A percentile compares a stretch with the other conserved stretches of the same genome.
Evolutionary conservation across 768 basidiomycete genomes (phyloP).

Genomic region (Suillus occidentalis): DNA sequence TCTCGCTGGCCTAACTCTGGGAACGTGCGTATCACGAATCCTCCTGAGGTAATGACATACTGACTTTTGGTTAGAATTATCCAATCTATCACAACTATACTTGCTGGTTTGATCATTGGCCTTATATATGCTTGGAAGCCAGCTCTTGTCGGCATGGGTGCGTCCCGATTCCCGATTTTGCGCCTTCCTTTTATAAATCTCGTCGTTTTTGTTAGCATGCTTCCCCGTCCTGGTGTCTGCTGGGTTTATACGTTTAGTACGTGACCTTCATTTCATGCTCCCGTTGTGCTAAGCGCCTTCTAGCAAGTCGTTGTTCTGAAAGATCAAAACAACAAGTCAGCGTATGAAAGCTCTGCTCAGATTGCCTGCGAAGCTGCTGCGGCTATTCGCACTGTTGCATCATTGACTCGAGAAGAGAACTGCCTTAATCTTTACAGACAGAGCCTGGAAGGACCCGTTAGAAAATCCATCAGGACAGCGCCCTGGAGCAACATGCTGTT

Average conservation of each 20-base stretch:
- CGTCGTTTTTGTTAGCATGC: conserved; percentile 47
- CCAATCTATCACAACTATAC: conserved; percentile 67
- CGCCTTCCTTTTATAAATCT: not conserved
- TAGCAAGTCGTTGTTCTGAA: conserved; percentile 85
- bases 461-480: conserved; percentile 59
- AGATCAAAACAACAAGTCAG: conserved; percentile 75
- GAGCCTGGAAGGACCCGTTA: conserved; percentile 71
- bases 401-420: conserved; percentile 83
- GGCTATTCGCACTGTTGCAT: conserved; percentile 87
- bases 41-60: not conserved
- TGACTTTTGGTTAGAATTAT: conserved; percentile 53
- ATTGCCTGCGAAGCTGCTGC: conserved; percentile 92
- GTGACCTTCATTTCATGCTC: conserved; percentile 16
- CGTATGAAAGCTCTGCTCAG: conserved; percentile 81
- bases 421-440: conserved; percentile 64
- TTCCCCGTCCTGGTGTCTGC: conserved; percentile 65
- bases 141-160: conserved; percentile 79
- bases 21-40: conserved; percentile 48
- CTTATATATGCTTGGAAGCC: conserved; percentile 76
- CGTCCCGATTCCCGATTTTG: conserved; percentile 16
- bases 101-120: conserved; percentile 74
- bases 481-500: conserved; percentile 66
- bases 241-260: conserved; percentile 81
- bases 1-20: conserved; percentile 84
- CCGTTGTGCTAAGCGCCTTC: not conserved